phyloP scores from a whole-genome alignment of 1,139 yeast genomes.

The Zygoascus hellenicus region DNA sequence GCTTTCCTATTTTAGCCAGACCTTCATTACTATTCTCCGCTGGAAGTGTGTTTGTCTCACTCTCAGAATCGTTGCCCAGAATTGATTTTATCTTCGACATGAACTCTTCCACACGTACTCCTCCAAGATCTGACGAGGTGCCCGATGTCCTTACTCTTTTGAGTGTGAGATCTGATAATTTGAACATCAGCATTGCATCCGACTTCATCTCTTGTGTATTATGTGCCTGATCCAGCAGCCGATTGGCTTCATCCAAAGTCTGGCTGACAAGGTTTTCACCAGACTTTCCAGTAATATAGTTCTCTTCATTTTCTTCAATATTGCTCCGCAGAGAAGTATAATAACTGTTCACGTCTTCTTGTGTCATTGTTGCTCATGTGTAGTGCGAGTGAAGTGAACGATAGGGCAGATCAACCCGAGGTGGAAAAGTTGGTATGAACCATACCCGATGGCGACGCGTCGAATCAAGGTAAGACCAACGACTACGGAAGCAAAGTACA shows the following conservation, averaged over 20 bases:
- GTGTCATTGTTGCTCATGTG: background rate
- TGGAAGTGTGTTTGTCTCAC: conserved; percentile 4
- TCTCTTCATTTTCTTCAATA: conserved; percentile 3
- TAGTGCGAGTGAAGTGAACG: background rate
- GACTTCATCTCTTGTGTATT: conserved; percentile 18
- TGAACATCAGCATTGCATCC: conserved; percentile 13
- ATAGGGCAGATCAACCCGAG: background rate
- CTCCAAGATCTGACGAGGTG: conserved; percentile 13
- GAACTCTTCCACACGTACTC: conserved; percentile 11
- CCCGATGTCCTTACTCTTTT: conserved; percentile 12
- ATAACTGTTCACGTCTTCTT: conserved; percentile 5
- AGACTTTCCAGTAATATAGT: conserved; percentile 9
- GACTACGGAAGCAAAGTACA: background rate
- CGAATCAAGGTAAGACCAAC: conserved; percentile 9
- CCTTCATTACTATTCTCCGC: background rate
- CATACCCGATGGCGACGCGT: conserved; percentile 9
- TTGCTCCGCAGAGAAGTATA: background rate
- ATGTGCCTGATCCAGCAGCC: conserved; percentile 11
- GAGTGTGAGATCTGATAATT: conserved; percentile 11
- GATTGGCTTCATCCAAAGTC: conserved; percentile 11
- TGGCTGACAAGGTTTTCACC: conserved; percentile 4
- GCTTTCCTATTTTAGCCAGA: conserved; percentile 44
- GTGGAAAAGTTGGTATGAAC: background rate
- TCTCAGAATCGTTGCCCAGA: conserved; percentile 7
- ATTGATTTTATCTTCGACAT: background rate